Conservation (phyloP, 768 basidiomycete species). For the Tephrocybe sp. region DNA sequence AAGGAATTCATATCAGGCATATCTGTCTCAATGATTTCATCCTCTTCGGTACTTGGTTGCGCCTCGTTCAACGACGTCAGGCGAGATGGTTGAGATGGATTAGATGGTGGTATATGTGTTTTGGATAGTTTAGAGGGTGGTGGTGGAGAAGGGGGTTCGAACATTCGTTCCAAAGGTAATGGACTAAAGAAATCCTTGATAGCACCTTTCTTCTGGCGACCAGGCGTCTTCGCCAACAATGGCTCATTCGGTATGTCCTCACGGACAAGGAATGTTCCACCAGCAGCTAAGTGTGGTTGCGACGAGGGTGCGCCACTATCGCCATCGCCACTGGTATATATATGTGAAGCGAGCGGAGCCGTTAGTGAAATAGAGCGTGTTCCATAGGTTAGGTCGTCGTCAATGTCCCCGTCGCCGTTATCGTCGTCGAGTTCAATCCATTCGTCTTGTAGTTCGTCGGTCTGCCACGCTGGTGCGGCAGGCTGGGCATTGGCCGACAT, state of each 20-base stretch:
- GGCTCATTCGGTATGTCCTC: slow-evolving; percentile 59
- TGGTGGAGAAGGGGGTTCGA: slow-evolving; percentile 89
- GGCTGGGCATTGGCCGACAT: slow-evolving; percentile 26
- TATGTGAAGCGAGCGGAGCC: slow-evolving; percentile 49
- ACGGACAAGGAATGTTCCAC: slow-evolving; percentile 75
- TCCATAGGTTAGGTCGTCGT: slow-evolving; percentile 40
- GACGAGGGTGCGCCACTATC: slow-evolving; percentile 25
- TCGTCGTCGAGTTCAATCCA: slow-evolving; percentile 71
- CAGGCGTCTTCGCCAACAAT: slow-evolving; percentile 65
- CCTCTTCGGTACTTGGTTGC: slow-evolving; percentile 18
- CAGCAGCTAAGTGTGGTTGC: slow-evolving; percentile 26
- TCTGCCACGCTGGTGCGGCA: slow-evolving; percentile 71
- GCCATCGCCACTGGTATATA: slow-evolving; percentile 43
- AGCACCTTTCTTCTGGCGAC: slow-evolving; percentile 51
- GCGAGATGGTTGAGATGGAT: slow-evolving; percentile 7
- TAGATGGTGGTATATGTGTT: slow-evolving; percentile 13
- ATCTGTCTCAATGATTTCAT: slow-evolving; percentile 49
- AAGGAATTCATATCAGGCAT: slow-evolving; percentile 46
- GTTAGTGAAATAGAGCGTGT: slow-evolving; percentile 62
- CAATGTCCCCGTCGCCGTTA: slow-evolving; percentile 32
- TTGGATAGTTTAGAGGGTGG: slow-evolving; percentile 46
- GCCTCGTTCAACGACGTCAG: background rate
- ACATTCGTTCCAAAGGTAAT: slow-evolving; percentile 85
- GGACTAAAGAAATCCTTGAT: slow-evolving; percentile 89
- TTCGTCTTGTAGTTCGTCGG: slow-evolving; percentile 88